Percentiles rank a stretch among this genome's conserved stretches.
Evolutionary conservation across 2,329 filamentous ascomycete genomes (phyloP).

Genomic region (Exophiala xenobiotica): DNA sequence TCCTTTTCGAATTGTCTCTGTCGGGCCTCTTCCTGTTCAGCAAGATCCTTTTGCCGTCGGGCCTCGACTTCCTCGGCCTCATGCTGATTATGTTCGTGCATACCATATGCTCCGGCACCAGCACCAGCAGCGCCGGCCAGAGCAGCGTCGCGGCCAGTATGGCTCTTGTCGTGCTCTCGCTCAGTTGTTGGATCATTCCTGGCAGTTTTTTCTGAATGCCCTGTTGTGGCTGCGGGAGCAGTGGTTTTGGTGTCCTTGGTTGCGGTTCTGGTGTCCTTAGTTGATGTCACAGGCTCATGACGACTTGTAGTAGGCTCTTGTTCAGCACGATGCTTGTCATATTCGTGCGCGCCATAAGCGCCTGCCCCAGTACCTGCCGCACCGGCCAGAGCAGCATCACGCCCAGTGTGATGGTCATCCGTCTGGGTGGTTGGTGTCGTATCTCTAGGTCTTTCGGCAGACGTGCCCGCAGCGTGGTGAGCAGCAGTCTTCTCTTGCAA

Average conservation of each 20-base stretch:
- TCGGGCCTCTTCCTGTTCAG: constrained; percentile 23
- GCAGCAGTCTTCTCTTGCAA: background rate
- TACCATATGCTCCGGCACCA: constrained; percentile 16
- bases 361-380: background rate
- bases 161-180: constrained; percentile 11
- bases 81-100: constrained; percentile 14
- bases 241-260: background rate
- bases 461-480: background rate
- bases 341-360: background rate
- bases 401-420: background rate
- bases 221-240: background rate
- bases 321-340: background rate
- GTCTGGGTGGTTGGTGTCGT: background rate
- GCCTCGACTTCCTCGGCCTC: background rate
- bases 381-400: background rate
- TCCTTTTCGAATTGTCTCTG: constrained; percentile 25
- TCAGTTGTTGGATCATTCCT: background rate
- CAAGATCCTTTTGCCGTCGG: constrained; percentile 24
- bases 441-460: background rate
- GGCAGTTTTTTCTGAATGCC: background rate
- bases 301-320: background rate
- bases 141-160: constrained; percentile 18
- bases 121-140: constrained; percentile 15
- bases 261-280: background rate
- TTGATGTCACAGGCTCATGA: constrained; percentile 1